Evolutionary conservation across 2,329 filamentous ascomycete genomes (phyloP), one percentile per base, ranked within the genome.

Genomic region (Metarhizium rileyi): DNA sequence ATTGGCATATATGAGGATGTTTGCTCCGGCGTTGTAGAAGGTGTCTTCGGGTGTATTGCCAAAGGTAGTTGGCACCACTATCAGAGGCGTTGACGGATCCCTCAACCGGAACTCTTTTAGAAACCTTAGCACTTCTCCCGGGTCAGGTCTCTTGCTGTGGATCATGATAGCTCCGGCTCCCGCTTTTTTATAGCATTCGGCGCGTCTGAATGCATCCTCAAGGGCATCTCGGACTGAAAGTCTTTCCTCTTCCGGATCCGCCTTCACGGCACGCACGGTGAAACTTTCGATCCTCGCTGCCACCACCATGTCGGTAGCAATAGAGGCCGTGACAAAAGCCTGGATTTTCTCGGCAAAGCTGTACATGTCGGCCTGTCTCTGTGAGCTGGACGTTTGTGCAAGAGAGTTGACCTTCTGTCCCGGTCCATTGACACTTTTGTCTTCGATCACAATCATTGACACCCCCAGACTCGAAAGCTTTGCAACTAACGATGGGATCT

Each of bases 1-100:
- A 18, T 53, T 53, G 5, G 44, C 51, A 33, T 47, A 53, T 30
- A 53, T 53, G 44, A 50, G n/a, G 18, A 53, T 33, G 41, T 45
- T 48, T 5, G 46, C 46, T 3, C 48, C 48, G 22, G 46, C 48
- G 16, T 46, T 46, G 22, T 38, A 25, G 23, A 48, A 10, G 30
- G 22, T 9, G 28, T 26, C 33, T 44, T 28, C 12, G 7, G 30
- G 48, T 27, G 28, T 53, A 3, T 7, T 9, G 2, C 9, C 9
- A 16, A 14, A 48, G 12, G 45, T 48, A 5, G 51, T 53, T 1
- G 51, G 51, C 18, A 53, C 51, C 33, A 53, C 46, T 2, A 53
- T 48, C 33, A 53, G 23, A 14, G 51, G 51, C 23, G 36, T 47
- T 9, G 18, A 3, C 0, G 20, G 10, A n/a, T 48, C 16, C 23